phyloP scores from a whole-genome alignment of 1,284 basidiomycete genomes.

The Puccinia polysora region DNA sequence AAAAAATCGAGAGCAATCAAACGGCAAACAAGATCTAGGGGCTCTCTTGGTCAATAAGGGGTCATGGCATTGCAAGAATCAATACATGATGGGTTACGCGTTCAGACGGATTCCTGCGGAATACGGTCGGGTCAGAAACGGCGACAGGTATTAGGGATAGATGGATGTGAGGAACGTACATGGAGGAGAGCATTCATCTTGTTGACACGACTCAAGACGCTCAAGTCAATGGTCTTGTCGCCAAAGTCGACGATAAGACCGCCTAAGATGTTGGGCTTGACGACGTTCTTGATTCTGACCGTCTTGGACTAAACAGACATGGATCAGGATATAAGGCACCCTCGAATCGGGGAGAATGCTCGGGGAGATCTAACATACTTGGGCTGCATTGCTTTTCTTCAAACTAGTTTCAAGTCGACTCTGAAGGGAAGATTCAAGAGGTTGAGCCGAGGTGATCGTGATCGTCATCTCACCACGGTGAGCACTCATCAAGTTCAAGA shows the following conservation, averaged over 20 bases:
- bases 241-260: constrained; percentile 95
- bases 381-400: constrained; percentile 75
- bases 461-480: constrained; percentile 92
- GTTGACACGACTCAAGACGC: constrained; percentile 84
- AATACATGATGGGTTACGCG: not conserved
- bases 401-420: constrained; percentile 72
- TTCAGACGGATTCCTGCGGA: constrained; percentile 29
- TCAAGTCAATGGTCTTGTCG: constrained; percentile 94
- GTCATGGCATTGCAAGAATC: too few species aligned
- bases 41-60: not conserved
- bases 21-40: not conserved
- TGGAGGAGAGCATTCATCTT: constrained; percentile 85
- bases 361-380: constrained; percentile 62
- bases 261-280: constrained; percentile 79
- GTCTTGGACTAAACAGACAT: constrained; percentile 22
- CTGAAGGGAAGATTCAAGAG: constrained; percentile 68
- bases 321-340: not conserved
- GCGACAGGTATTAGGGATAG: not conserved
- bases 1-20: too few species aligned
- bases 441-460: constrained; percentile 78
- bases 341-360: not conserved
- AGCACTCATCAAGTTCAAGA: constrained; percentile 79
- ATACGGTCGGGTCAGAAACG: not conserved
- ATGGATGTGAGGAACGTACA: constrained; percentile 48
- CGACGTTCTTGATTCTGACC: constrained; percentile 53